Base-by-base conservation (phyloP, 192 early-diverging fungal genomes). In the Mortierella claussenii region DNA sequence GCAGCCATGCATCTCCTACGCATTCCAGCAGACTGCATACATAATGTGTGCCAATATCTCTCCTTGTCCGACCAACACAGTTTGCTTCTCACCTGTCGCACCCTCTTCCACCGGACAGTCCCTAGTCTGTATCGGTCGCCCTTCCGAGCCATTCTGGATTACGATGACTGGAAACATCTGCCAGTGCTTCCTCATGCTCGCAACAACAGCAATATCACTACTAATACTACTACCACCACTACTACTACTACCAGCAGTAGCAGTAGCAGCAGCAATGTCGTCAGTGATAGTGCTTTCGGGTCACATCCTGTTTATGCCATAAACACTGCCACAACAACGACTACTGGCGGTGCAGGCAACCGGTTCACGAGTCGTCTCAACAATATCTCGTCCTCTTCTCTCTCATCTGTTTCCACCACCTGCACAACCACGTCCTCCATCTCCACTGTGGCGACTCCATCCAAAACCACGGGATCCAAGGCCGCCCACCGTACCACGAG, bases 51-150 rank as follows among this genome's bases (percentile, higher is more conserved):
- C 24, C 9, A 15, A 12, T 75, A 36, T 34, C 57, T 75, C 0
- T 62, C 65, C 56, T 43, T 66, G 0, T 51, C 71, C 5, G 71
- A 75, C 55, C 56, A 75, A n/a, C 71, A 66, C 57, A 75, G 51
- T 47, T 57, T 75, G 1, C 63, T 75, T n/a, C 36, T 75, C n/a
- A 66, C 63, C 37, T 75, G 71, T 24, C 43, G 44, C 26, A 13
- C 27, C 20, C 63, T 75, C 51, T 75, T 75, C 33, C 5, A 30
- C 20, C 65, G 47, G 7, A 53, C 56, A 34, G 71, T 66, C 23
- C 71, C 71, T 4, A 34, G 21, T 8, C 63, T 75, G 23, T 75
- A 75, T 20, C 62, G 63, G 4, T 75, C 71, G 2, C 71, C 71
- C 24, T 75, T 75, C 45, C 47, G 56, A 26, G 63, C 64, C 43